Evolutionary conservation across 2,329 filamentous ascomycete genomes (phyloP), one percentile per base, ranked within the genome.

Genomic region (Penicillium palitans): DNA sequence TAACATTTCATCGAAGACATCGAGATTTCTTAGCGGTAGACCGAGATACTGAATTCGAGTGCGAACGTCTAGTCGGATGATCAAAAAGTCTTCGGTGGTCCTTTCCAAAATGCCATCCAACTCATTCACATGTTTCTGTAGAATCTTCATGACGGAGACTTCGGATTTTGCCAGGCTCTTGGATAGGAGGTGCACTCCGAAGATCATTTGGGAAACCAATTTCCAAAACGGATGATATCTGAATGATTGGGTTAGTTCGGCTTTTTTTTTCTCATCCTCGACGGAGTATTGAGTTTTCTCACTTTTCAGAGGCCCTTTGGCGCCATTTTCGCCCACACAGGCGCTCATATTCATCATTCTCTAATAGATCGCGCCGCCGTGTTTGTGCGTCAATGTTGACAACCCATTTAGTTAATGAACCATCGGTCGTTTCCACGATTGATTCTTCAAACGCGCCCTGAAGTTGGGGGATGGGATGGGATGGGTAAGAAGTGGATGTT

Each of bases 81-180:
- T 80, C 46, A 89, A 84, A 52, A 97, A 87, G 72, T 97, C 93
- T 67, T 96, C 92, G 44, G 91, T 85, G 0, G 91, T 90, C 19
- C 90, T 86, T 73, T 96, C 91, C 35, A 98, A 80, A 69, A 96
- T 97, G 68, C 89, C 88, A 74, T 98, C 95, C 31, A 98, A 86
- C 74, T 98, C 93, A 70, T 96, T 90, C 60, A 98, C 95, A 74
- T 98, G 93, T 15, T 86, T 87, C 70, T 97, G 91, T 56, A 98
- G 81, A 53, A 98, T 98, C 63, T 84, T 87, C 62, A 96, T 88
- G 13, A 97, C 93, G 72, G 96, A 90, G 35, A 87, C 83, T 65
- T 96, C 90, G 66, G 91, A 96, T 75, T 93, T 96, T 53, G 95
- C 93, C 73, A 96, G 85, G 60, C 88, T 87, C 68, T 93, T 88